Evolutionary conservation across 768 basidiomycete species (phyloP).

Genomic region (Pholiota microspora): DNA sequence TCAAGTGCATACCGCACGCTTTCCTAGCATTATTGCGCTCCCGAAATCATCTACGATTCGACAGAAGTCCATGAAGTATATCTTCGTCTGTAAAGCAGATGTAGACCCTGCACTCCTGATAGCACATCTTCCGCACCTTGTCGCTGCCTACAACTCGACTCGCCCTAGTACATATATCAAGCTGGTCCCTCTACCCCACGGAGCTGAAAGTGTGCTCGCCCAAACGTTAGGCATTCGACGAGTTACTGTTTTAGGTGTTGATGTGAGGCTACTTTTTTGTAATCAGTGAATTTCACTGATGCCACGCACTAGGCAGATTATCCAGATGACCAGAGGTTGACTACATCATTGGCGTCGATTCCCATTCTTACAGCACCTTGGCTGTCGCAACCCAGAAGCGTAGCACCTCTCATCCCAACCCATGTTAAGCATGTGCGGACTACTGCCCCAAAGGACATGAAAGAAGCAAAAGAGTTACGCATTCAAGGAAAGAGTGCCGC

Average conservation of each 20-base stretch:
- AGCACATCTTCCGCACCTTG: conserved; percentile 73
- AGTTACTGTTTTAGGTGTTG: conserved; percentile 63
- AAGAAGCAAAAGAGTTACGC: conserved; percentile 59
- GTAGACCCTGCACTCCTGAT: conserved; percentile 71
- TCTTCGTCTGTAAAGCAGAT: conserved; percentile 76
- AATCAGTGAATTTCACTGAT: background rate
- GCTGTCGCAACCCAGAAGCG: conserved; percentile 36
- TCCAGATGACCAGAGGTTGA: conserved; percentile 11
- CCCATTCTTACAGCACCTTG: conserved; percentile 64
- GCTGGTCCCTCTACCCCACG: conserved; percentile 64
- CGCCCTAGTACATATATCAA: conserved; percentile 37
- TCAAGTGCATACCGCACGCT: conserved; percentile 38
- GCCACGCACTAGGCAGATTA: conserved; percentile 5
- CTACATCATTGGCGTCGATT: conserved; percentile 45
- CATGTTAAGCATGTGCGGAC: conserved; percentile 83
- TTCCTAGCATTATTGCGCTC: conserved; percentile 23
- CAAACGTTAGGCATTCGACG: conserved; percentile 63
- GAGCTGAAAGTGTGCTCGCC: conserved; percentile 62
- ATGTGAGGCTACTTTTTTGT: conserved; percentile 42
- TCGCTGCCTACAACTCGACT: conserved; percentile 71
- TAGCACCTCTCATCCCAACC: conserved; percentile 52
- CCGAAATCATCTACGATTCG: no score
- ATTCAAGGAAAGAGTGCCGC: conserved; percentile 46
- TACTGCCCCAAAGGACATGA: conserved; percentile 78
- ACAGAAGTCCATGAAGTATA: no score